Evolutionary conservation across 176 grass and related monocot genomes (phyloP), one percentile per base, ranked within the genome.

Genomic region (Oryza glaberrima): DNA sequence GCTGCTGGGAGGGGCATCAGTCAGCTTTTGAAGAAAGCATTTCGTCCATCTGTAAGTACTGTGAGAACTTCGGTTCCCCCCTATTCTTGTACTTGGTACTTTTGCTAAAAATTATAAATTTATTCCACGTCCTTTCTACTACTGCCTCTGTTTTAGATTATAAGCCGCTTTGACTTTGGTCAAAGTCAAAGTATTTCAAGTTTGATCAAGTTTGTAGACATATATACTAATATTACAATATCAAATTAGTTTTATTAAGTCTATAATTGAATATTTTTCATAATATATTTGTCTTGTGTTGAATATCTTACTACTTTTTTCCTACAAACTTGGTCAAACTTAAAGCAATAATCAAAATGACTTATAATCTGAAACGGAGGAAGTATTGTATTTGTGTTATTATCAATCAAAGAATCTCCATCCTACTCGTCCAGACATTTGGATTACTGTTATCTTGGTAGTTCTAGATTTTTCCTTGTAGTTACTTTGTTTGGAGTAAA

Each of bases 1-100:
- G 86, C 88, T 74, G 80, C 83, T 7, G 83, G 82, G 58, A 84
- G 83, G 73, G 26, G 70, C 47, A 84, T 94, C 69, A 56, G 70
- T 34, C 70, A 88, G 83, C 80, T 94, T 73, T 49, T 94, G 69
- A 89, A 75, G 86, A 91, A 87, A 90, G 56, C 77, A 69, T 58
- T 90, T 48, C 54, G 58, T 35, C 71, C 83, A 17, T 89, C 72
- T 69, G 92, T 94, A 84, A 91, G 89, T 77, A 61, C 54, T 72
- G 14, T 20, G 10, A 63, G 54, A 71, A 43, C 26, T 38, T 70
- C 5, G 0, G 30, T 5, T 0, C 36, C 7, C 7, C 13, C 11
- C 26, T 75, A 26, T 17, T 45, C 1, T 44, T 38, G 9, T 9
- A 58, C 54, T 0, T 58, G 17, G 8, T 58, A n/a, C 3, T 15